These are phyloP conservation scores for Teratosphaeria viscida DNA, from an alignment of 2,329 filamentous ascomycete species.

Conservation along the genomic window DNA sequence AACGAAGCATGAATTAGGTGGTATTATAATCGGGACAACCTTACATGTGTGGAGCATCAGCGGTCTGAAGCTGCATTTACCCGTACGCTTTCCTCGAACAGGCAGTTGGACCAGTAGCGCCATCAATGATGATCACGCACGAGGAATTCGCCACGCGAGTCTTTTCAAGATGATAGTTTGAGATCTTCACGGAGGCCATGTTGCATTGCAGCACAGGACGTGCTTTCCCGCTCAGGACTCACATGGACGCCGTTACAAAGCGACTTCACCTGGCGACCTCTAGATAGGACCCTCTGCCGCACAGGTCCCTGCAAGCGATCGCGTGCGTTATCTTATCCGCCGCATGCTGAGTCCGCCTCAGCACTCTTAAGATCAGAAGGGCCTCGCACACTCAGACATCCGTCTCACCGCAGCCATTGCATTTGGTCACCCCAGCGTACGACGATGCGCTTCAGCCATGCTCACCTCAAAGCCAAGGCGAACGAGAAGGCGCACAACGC, in stretches of 20 bases:
- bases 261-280: not conserved
- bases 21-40: no score
- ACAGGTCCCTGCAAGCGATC: not conserved
- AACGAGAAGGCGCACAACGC: constrained; percentile 8
- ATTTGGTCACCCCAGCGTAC: not conserved
- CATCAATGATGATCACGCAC: not conserved
- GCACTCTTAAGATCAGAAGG: not conserved
- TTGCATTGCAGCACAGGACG: not conserved
- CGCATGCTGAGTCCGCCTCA: not conserved
- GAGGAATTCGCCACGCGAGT: not conserved
- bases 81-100: not conserved
- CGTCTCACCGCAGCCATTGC: not conserved
- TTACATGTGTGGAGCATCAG: not conserved
- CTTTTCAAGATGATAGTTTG: not conserved
- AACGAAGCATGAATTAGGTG: no score
- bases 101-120: not conserved
- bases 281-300: not conserved
- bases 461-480: not conserved
- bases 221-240: not conserved
- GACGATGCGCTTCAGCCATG: not conserved
- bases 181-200: not conserved
- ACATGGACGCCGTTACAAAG: not conserved
- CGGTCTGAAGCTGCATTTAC: not conserved
- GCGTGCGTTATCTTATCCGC: not conserved
- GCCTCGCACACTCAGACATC: not conserved